phyloP scores from a whole-genome alignment of 441 rosid genomes.

The Isatis lusitanica region DNA sequence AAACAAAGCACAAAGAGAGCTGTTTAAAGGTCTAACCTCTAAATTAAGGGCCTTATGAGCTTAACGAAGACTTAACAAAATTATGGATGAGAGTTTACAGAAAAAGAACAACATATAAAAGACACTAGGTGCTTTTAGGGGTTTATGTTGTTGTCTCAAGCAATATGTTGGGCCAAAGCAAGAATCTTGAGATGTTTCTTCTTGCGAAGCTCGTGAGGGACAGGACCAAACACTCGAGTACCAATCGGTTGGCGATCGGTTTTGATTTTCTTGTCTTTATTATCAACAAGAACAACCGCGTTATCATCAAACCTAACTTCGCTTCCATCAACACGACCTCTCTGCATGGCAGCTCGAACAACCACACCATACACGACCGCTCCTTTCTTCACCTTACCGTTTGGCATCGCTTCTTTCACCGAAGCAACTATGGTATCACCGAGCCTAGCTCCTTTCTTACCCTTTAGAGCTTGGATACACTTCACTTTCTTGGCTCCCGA shows the following conservation, averaged over 20 bases:
- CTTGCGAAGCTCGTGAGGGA: constrained; percentile 86
- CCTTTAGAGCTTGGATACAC: constrained; percentile 87
- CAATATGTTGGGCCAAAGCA: constrained; percentile 77
- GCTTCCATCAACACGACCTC: constrained; percentile 85
- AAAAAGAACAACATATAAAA: neutral
- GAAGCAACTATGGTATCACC: constrained; percentile 89
- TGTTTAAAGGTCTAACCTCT: too few relatives aligned
- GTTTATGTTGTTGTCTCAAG: constrained; percentile 39
- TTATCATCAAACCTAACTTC: constrained; percentile 94
- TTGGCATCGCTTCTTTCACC: constrained; percentile 89
- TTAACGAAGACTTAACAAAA: too few relatives aligned
- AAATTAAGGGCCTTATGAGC: too few relatives aligned
- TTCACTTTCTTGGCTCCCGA: constrained; percentile 87
- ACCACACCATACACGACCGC: constrained; percentile 80
- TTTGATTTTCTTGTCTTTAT: constrained; percentile 35
- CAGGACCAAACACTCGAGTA: constrained; percentile 85
- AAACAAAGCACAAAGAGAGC: too few relatives aligned
- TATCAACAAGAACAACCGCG: constrained; percentile 80
- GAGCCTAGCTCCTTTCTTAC: constrained; percentile 77
- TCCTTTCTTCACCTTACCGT: constrained; percentile 96
- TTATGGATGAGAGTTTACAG: constrained; percentile 1
- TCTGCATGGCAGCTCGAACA: constrained; percentile 88
- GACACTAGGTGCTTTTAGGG: neutral
- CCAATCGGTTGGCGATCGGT: constrained; percentile 75
- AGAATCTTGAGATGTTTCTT: constrained; percentile 84